Base-by-base conservation (phyloP, 2,329 filamentous ascomycete genomes). In the Lachnellula willkommii region DNA sequence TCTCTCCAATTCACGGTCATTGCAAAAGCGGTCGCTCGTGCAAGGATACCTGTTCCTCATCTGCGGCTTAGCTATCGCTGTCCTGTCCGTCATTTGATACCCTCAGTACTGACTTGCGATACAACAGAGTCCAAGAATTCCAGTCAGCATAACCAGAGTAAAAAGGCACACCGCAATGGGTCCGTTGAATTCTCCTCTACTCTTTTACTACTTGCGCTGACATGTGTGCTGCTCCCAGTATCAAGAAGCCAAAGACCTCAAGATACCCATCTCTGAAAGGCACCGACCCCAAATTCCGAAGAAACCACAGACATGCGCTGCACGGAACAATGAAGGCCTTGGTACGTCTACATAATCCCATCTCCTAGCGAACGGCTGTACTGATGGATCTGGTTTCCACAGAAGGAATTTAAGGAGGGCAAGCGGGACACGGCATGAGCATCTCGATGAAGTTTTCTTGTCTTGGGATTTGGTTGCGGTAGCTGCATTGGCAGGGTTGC, bases 241-340 rank as follows among this genome's bases (percentile, higher is more conserved):
- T 99, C 86, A 97, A 97, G 89, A 97, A 96, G 89, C 94, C 94
- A 67, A 96, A 96, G 87, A 97, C 94, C 75, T 86, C 92, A 79
- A 86, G 94, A 83, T 99, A 99, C 83, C 94, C 94, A 67, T 97
- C 93, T 70, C 88, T 99, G 73, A 96, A 96, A 77, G 94, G 94
- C 72, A 94, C 90, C 77, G 94, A 99, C 81, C 92, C 94, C 76
- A 99, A 99, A 87, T 99, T 99, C 85, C 88, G 94, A 79, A 88
- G 94, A 81, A 99, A 99, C 85, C 94, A 99, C 84, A 90, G 91
- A 83, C 93, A 99, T 85, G 94, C 94, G 78, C 91, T 97, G 66
- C 94, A 97, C 84, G 94, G 94, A 77, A 99, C 92, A 76, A 91
- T 90, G 84, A 95, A 90, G 83, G 94, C 94, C 75, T 81, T 99